A percentile compares a stretch with the other conserved stretches of the same genome.
Evolutionary conservation across 805 yeast species (phyloP).

Genomic region (Candida arabinofermentans): DNA sequence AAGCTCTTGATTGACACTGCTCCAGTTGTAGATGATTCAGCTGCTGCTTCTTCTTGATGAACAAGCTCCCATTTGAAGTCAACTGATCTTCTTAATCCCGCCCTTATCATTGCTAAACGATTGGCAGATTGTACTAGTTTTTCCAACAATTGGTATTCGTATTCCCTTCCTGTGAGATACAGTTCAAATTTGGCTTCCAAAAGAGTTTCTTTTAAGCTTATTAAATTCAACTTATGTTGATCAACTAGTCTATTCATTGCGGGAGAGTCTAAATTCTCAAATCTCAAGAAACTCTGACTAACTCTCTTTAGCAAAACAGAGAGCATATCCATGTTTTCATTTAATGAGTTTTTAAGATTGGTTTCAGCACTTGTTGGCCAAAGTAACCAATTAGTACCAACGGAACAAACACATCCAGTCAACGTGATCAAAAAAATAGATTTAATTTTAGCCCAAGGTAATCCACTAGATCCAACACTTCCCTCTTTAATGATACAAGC

Average conservation of each 20-base stretch:
- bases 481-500: slow-evolving; percentile 75
- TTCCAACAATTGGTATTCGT: slow-evolving; percentile 43
- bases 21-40: not conserved
- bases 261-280: slow-evolving; percentile 39
- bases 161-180: slow-evolving; percentile 48
- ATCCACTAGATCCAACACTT: slow-evolving; percentile 49
- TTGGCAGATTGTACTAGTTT: slow-evolving; percentile 49
- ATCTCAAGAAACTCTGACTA: slow-evolving; percentile 46
- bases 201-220: slow-evolving; percentile 36
- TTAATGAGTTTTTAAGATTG: slow-evolving; percentile 41
- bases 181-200: slow-evolving; percentile 66
- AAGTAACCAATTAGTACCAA: slow-evolving; percentile 54
- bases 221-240: slow-evolving; percentile 38
- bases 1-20: slow-evolving; percentile 12
- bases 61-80: slow-evolving; percentile 62
- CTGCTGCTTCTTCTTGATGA: slow-evolving; percentile 22
- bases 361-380: slow-evolving; percentile 60
- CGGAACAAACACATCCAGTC: slow-evolving; percentile 57
- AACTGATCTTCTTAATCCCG: slow-evolving; percentile 65
- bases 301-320: slow-evolving; percentile 44
- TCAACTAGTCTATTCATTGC: slow-evolving; percentile 36
- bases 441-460: slow-evolving; percentile 51
- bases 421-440: slow-evolving; percentile 56
- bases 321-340: slow-evolving; percentile 48
- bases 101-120: slow-evolving; percentile 51